Evolutionary conservation across 495 filamentous ascomycete species (phyloP).

Genomic region (Aspergillus panamensis): DNA sequence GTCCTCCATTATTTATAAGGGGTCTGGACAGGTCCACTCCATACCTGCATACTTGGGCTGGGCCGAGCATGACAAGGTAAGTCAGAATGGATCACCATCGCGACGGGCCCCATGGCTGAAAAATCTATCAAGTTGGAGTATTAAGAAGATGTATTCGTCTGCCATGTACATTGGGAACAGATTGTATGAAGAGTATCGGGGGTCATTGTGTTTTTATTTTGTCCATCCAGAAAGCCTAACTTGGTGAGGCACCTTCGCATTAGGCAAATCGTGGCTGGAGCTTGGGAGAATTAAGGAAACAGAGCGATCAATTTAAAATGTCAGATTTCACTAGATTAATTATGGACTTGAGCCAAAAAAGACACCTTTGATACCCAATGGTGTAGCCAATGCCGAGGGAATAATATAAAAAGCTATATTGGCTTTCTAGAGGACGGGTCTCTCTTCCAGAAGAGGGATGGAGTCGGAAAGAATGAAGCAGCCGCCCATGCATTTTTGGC

Average conservation of each 20-base stretch:
- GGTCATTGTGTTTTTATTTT: too few relatives aligned
- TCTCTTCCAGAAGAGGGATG: too few relatives aligned
- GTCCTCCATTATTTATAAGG: constrained; percentile 4
- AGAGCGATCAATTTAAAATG: neutral
- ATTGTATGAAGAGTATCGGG: too few relatives aligned
- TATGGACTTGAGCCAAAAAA: neutral
- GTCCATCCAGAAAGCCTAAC: too few relatives aligned
- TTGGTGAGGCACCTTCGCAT: too few relatives aligned
- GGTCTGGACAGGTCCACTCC: neutral
- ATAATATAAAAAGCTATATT: neutral
- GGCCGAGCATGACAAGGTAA: neutral
- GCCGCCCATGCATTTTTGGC: too few relatives aligned
- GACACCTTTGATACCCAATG: neutral
- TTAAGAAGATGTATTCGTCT: too few relatives aligned
- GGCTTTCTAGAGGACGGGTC: neutral
- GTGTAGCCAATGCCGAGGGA: neutral
- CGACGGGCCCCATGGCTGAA: constrained; percentile 5
- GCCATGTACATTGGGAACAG: too few relatives aligned
- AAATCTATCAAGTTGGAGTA: neutral
- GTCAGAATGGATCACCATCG: constrained; percentile 12
- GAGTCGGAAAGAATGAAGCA: too few relatives aligned
- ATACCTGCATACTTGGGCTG: constrained; percentile 10
- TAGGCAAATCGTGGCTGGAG: too few relatives aligned
- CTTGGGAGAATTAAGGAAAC: too few relatives aligned
- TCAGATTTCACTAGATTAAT: neutral